Conservation (phyloP, 768 basidiomycete genomes). For the Mycena floridula region DNA sequence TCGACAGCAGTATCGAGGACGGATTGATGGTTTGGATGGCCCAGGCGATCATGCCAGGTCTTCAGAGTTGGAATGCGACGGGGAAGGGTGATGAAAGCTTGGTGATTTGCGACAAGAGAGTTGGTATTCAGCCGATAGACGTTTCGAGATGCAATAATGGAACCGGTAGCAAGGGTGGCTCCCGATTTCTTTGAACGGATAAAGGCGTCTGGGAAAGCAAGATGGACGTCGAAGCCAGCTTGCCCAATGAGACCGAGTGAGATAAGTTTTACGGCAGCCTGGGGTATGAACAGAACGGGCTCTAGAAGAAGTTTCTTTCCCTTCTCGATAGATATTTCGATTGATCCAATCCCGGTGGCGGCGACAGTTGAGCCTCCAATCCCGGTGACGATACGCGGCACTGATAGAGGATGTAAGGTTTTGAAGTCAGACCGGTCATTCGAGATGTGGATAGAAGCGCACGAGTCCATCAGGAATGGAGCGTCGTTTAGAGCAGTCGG, state of each 20-base stretch:
- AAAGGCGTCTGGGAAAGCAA: neutral
- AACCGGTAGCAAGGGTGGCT: neutral
- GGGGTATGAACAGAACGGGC: neutral
- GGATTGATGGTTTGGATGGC: neutral
- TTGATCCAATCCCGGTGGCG: neutral
- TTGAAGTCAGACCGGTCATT: neutral
- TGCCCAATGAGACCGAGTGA: neutral
- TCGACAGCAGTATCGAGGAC: neutral
- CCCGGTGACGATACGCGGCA: neutral
- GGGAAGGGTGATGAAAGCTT: neutral
- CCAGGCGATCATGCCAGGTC: neutral
- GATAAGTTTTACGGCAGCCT: neutral
- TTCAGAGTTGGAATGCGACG: neutral
- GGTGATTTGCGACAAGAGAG: neutral
- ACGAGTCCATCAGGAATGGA: neutral
- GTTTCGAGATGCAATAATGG: neutral
- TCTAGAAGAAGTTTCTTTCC: neutral
- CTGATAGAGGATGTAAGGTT: neutral
- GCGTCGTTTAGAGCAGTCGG: too few relatives aligned
- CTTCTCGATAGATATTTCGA: neutral
- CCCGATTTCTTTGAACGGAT: neutral
- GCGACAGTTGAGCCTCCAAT: neutral
- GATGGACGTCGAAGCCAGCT: neutral
- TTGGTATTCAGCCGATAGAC: neutral
- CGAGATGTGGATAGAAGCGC: neutral